Base-by-base conservation (phyloP, 768 basidiomycete genomes). In the Hydnomerulius pinastri region DNA sequence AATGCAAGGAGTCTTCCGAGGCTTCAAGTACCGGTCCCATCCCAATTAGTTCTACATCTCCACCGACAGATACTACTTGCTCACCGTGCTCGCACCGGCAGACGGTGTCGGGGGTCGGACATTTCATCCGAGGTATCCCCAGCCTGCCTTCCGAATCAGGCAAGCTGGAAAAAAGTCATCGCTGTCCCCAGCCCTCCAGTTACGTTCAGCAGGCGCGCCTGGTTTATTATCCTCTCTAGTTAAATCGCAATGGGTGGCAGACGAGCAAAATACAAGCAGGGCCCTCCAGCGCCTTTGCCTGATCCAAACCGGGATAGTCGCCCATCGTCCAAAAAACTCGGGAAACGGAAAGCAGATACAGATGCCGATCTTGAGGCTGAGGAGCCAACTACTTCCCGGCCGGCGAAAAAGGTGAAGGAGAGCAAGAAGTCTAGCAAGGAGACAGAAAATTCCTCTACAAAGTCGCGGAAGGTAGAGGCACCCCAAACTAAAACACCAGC, bases 261-360 rank as follows among this genome's bases (percentile, higher is more conserved):
- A 63, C 82, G 90, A 55, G 80, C 90, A 58, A 91, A 88, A 69
- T 85, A 87, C 71, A 93, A 93, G 72, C 92, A 94, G 67, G 78
- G 73, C 2, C 75, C 83, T 10, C 91, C 91, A 0, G 75, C 74
- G 50, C 78, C 89, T 25, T 59, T 89, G 24, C 60, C 45, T 6
- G 75, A 82, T 12, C 57, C 61, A 0, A 72, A 72, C 15, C 55
- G 59, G 6, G 61, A 64, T n/a, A 17, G 61, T 7, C 60, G 62
- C 4, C 63, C 69, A 4, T 75, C 79, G 3, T 65, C 74, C 2
- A 86, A 83, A 70, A 83, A 79, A 53, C 73, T 82, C 12, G 85
- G 86, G 33, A 92, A 92, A 66, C 85, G 90, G 36, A 92, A 90
- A 67, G 85, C 84, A 21, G 74, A 74, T 24, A 62, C 56, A 71